Evolutionary conservation across 129 eudicot species (phyloP), one percentile per base, ranked within the genome.

Genomic region (Kitagawia praeruptora): DNA sequence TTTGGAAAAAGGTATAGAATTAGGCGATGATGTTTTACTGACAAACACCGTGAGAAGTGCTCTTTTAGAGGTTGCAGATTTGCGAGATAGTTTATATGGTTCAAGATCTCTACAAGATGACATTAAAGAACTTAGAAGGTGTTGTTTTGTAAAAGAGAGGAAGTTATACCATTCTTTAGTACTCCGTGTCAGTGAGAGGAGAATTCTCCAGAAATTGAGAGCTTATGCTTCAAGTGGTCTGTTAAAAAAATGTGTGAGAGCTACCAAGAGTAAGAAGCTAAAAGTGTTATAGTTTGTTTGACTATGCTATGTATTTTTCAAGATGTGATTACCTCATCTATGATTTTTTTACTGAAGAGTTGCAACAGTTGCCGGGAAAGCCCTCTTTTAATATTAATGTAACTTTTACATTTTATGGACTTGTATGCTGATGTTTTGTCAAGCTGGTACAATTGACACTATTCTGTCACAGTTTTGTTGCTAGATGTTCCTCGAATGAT

Each of bases 121-220:
- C 81, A 84, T 87, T 11, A 77, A 82, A 74, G 82, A 77, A 77
- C 82, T 88, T 39, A 74, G 78, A 15, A 78, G 63, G 53, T 82
- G 81, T 27, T 88, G 86, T 79, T 82, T 37, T 1, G 72, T 51
- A 10, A 78, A 75, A 53, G 87, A 92, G 76, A 87, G 82, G 79
- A 90, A 92, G 84, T 37, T 89, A 70, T 89, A 90, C 78, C 96
- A 95, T 80, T 88, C 97, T 11, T 71, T 92, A 81, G 71, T 88
- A 78, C 84, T 95, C 77, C 93, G 97, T 23, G 53, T 81, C 13
- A 87, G 97, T 64, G 99, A 95, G 91, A 85, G 96, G 82, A 88
- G 77, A 74, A 87, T 95, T 46, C 81, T 95, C 44, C 84, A 86
- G 85, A 95, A 85, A 80, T 93, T 95, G 41, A 88, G 93, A 85